Evolutionary conservation across 495 filamentous ascomycete species (phyloP), one percentile per base, ranked within the genome.

Genomic region (Podospora tetraspora): DNA sequence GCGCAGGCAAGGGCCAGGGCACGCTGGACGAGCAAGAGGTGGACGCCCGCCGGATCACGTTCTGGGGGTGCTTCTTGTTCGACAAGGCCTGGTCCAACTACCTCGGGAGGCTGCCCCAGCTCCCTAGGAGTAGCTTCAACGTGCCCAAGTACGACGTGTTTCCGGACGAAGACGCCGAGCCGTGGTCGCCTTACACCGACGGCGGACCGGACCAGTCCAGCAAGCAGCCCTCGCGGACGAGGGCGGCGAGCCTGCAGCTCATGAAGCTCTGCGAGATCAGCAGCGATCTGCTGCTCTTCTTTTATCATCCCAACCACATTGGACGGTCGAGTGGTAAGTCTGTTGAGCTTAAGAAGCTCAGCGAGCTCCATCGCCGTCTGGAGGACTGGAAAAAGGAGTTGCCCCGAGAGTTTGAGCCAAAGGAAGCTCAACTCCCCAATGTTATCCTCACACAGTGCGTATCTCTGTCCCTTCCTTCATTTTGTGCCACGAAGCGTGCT

Each of bases 61-160:
- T 97, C 72, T 99, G 95, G 95, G 95, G 95, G n/a, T 97, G 93
- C 75, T 98, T 95, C 79, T 80, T 97, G 25, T 96, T 99, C 75
- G 95, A 99, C 80, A 97, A 97, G 87, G 96, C 92, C 79, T 98
- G 96, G 96, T 97, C 93, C 27, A 98, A 97, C 78, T 99, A 99
- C 71, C 88, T 98, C 30, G 95, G 95, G 58, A 90, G 95, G 52
- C 84, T 97, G 70, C 95, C 95, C 13, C 96, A 98, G 74, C 80
- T 97, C 24, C 88, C 91, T 2, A 88, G 85, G 13, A 86, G 86
- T 29, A 92, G 89, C 30, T 88, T 92, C 63, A 96, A 88, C 22
- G 90, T 92, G 11, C 92, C 92, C 1, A 96, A 95, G 74, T 91
- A 91, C 66, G 94, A 97, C 69, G 92, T 98, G 21, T 92, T 98